Conservation (phyloP, 1,284 basidiomycete species). For the Tilletia caries region DNA sequence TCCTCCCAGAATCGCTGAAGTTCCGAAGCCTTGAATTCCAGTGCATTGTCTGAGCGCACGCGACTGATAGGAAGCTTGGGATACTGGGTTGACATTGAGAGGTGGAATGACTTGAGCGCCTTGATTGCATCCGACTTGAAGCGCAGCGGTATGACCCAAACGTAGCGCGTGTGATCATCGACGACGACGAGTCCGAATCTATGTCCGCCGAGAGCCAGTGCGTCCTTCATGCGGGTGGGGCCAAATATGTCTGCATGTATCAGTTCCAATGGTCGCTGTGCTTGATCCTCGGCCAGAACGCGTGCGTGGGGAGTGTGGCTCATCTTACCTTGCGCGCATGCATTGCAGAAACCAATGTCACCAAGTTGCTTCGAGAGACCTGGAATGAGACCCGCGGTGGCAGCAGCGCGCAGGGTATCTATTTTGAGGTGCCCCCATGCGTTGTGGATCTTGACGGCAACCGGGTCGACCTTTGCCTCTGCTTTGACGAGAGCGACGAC, state of each 20-base stretch:
- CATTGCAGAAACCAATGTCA: background rate
- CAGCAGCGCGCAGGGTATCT: background rate
- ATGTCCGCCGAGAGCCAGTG: background rate
- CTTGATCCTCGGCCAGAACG: background rate
- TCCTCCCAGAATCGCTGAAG: background rate
- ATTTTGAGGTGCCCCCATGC: background rate
- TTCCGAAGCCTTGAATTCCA: background rate
- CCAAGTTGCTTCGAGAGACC: background rate
- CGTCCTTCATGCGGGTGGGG: background rate
- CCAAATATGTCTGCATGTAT: slow-evolving; percentile 2
- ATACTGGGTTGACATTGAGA: background rate
- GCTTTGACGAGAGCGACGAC: background rate
- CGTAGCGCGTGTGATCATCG: background rate
- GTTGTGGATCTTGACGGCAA: background rate
- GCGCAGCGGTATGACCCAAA: background rate
- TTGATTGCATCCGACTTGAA: background rate
- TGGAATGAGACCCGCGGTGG: background rate
- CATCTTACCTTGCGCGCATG: background rate
- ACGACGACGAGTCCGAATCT: background rate
- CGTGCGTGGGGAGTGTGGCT: background rate
- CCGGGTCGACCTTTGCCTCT: background rate
- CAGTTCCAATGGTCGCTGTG: background rate
- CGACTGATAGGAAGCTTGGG: background rate
- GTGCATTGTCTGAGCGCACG: background rate
- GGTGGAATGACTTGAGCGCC: background rate